phyloP scores from a whole-genome alignment of 148 eudicot species.

The Tetragonia tetragonoides region DNA sequence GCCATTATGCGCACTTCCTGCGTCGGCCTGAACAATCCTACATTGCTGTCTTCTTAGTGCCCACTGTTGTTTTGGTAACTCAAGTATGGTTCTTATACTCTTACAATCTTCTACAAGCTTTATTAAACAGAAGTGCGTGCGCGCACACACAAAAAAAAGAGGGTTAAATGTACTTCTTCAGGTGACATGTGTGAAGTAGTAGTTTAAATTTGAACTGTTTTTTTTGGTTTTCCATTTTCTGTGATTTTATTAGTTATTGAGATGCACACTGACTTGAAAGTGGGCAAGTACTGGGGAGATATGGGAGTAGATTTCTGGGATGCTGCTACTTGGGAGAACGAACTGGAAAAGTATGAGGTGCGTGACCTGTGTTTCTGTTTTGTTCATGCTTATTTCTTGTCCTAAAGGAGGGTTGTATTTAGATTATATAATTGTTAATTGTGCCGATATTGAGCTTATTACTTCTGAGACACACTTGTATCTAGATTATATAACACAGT shows the following conservation, averaged over 20 bases:
- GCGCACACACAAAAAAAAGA: neutral
- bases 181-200: too few relatives aligned
- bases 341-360: slow-evolving; percentile 68
- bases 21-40: slow-evolving; percentile 53
- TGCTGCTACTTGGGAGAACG: slow-evolving; percentile 60
- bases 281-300: slow-evolving; percentile 85
- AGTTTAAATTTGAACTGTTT: neutral
- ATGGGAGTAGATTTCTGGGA: slow-evolving; percentile 85
- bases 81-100: slow-evolving; percentile 52
- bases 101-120: neutral
- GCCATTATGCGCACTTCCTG: slow-evolving; percentile 57
- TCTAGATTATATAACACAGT: neutral
- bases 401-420: too few relatives aligned
- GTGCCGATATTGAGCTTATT: neutral
- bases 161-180: too few relatives aligned
- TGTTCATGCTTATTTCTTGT: neutral
- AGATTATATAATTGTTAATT: neutral
- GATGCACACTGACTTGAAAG: slow-evolving; percentile 71
- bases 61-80: slow-evolving; percentile 71
- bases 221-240: slow-evolving; percentile 9
- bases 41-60: slow-evolving; percentile 89
- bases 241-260: slow-evolving; percentile 38
- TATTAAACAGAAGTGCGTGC: neutral
- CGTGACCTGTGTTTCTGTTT: neutral
- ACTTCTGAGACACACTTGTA: neutral